Base-by-base conservation (phyloP, 345 rosid species). In the Moricandia moricandioides region DNA sequence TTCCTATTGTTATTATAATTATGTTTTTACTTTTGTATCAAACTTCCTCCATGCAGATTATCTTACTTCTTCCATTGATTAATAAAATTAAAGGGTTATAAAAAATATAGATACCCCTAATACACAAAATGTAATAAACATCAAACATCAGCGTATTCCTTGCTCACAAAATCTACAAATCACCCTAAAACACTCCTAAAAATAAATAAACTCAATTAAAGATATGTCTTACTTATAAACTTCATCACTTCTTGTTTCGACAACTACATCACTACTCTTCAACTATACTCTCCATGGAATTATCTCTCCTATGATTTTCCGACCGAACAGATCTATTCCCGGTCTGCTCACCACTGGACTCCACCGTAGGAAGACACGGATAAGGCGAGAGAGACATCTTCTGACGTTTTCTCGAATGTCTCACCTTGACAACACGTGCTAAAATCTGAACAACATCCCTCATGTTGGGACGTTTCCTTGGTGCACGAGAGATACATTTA, bases 381-480 rank as follows among this genome's bases (percentile, higher is more conserved):
- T 85, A 77, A 45, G 81, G 61, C 18, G 69, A 66, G 5, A 34
- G 71, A 14, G 87, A 83, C 34, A 81, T 83, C 81, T 73, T 82
- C 72, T 82, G 95, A 72, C 87, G 93, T 76, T 79, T 87, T 77
- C 77, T 90, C 26, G 13, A 69, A 79, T 87, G 92, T 71, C 96
- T 88, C 43, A 76, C 8, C 74, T 92, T 92, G 39, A 90, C 77
- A 60, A 95, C 82, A 81, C 90, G 83, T 2, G 92, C 70, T 67
- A 95, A 86, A 37, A 87, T 94, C 82, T 88, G 98, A 52, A 95
- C 99, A 26, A 88, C 86, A 82, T 95, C 99, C 70, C 99, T 86
- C 97, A 92, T 91, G 66, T 89, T 85, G 31, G 98, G 97, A 12
- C 99, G 87, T 84, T 88, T 95, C 54, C 86, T 87, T 1, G 99